Percentiles rank a stretch among this genome's conserved stretches.
Conservation (phyloP, 2,329 filamentous ascomycete species). For the Thelonectria blattea region DNA sequence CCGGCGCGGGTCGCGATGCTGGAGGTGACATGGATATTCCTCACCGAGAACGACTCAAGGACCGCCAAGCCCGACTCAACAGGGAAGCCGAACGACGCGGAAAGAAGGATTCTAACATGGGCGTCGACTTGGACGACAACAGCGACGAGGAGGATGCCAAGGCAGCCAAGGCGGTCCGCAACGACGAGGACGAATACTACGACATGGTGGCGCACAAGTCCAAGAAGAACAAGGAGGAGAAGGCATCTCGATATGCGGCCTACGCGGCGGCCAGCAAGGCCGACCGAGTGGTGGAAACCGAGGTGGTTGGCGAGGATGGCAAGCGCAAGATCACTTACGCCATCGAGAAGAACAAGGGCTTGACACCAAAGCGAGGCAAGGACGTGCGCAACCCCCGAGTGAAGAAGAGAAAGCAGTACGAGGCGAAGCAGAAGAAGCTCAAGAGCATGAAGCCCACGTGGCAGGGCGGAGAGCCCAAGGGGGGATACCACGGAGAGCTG, state of each 20-base stretch:
- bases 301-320: conserved; percentile 78
- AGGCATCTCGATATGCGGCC: conserved; percentile 63
- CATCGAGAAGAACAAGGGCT: conserved; percentile 97
- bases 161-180: conserved; percentile 56
- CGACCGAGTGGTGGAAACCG: conserved; percentile 67
- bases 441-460: conserved; percentile 84
- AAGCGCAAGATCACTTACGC: conserved; percentile 92
- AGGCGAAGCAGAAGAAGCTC: conserved; percentile 97
- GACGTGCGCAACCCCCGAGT: conserved; percentile 93
- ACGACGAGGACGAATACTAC: conserved; percentile 81
- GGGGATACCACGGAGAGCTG: conserved; percentile 88
- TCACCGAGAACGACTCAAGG: conserved; percentile 84
- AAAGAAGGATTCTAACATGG: conserved; percentile 65
- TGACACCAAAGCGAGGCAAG: conserved; percentile 90
- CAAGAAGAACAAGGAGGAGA: conserved; percentile 76
- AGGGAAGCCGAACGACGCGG: conserved; percentile 88
- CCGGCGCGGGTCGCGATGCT: conserved; percentile 72
- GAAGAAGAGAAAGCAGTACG: conserved; percentile 97
- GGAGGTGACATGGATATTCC: conserved; percentile 86
- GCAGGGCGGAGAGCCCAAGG: conserved; percentile 82
- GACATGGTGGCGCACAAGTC: conserved; percentile 78
- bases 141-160: conserved; percentile 71
- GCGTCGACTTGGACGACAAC: conserved; percentile 72
- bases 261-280: conserved; percentile 67
- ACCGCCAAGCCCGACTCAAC: conserved; percentile 85